These are phyloP conservation scores for Colletotrichum gigasporum DNA, from an alignment of 2,329 filamentous ascomycete genomes.

Conservation along the genomic window DNA sequence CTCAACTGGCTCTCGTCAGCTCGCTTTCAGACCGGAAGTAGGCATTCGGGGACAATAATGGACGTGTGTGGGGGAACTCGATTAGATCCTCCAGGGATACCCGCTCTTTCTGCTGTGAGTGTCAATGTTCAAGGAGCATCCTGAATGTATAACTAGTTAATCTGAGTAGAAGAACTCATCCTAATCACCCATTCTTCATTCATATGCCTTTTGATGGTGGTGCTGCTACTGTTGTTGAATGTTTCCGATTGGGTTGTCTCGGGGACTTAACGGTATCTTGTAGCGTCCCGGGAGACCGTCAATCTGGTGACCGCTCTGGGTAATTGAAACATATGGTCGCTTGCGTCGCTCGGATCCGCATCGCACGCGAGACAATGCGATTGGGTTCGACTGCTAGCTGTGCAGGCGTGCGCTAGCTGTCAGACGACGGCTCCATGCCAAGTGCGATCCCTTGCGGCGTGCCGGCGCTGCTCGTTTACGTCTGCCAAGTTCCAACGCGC, in stretches of 20 bases:
- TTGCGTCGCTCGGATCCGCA: not conserved
- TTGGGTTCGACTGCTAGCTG: not conserved
- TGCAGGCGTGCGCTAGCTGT: too few species aligned
- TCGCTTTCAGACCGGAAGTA: too few species aligned
- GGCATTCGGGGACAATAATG: too few species aligned
- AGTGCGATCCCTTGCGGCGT: too few species aligned
- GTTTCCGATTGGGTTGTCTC: not conserved
- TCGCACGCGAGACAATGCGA: constrained; percentile 5
- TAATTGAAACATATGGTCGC: not conserved
- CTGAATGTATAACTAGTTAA: too few species aligned
- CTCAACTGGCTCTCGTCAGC: constrained; percentile 12
- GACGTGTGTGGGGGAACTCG: too few species aligned
- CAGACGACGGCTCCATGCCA: not conserved
- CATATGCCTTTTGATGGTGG: too few species aligned
- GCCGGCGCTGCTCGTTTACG: not conserved
- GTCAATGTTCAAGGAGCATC: too few species aligned
- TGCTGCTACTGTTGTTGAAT: not conserved
- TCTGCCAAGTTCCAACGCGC: not conserved
- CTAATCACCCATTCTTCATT: too few species aligned
- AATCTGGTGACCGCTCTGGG: not conserved
- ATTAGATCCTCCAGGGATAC: too few species aligned
- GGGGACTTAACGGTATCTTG: not conserved
- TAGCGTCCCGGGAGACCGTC: not conserved
- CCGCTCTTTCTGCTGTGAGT: too few species aligned
- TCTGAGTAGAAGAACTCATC: too few species aligned